Base-by-base conservation (phyloP, 805 yeast species). In the Yamadazyma olivae region DNA sequence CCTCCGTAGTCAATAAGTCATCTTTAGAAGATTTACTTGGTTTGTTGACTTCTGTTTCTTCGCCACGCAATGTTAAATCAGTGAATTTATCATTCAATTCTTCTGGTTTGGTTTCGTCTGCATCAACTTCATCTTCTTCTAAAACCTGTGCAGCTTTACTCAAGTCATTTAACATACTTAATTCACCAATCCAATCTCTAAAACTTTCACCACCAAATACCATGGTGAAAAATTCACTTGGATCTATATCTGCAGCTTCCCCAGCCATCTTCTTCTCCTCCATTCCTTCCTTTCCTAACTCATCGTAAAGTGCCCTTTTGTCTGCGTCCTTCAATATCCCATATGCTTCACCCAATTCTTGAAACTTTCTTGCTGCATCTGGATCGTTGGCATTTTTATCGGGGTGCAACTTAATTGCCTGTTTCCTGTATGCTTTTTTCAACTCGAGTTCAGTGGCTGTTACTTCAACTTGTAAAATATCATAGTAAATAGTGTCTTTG, bases 301-400 rank as follows among this genome's bases (percentile, higher is more conserved):
- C 79, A 52, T 93, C 98, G 56, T 93, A 93, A 10, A 78, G 68
- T 17, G 70, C 67, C 41, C 97, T 75, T 35, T 83, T 61, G 6
- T 72, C 75, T 0, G 75, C 67, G 56, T 93, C 93, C 51, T 83
- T 83, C 41, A 93, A 64, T 0, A 93, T 86, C 46, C 84, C 89
- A 49, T 83, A 85, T 0, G 91, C 91, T 45, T 66, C 72, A 4
- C 69, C 73, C 26, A 67, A 41, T 39, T 76, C 85, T 61, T 93
- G 96, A 61, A 93, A 93, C 50, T 83, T 81, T 33, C 75, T 77
- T 10, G 91, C 88, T 12, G 99, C 99, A 9, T 77, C 75, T 27
- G 93, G 95, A 56, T 93, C 95, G 51, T 84, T 81, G n/a, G 95
- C 96, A 54, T 91, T 88, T 67, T 93, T 93, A 59, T 93, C 99